phyloP scores from a whole-genome alignment of 2,329 filamentous ascomycete genomes.

The Macrophomina tecta region DNA sequence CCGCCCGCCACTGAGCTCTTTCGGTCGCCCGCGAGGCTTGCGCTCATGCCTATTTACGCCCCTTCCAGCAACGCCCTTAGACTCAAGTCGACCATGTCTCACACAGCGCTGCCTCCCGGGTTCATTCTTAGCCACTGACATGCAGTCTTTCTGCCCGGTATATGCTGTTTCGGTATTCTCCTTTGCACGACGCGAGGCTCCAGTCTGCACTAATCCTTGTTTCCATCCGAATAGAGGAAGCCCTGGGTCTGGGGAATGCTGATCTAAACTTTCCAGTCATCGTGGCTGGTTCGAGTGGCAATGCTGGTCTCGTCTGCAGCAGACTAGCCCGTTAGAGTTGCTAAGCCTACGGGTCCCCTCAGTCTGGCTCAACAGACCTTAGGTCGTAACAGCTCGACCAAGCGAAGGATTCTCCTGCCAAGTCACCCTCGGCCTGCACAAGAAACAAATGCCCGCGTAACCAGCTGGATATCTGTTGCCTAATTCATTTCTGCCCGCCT shows the following conservation, averaged over 20 bases:
- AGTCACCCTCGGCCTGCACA: too few relatives aligned
- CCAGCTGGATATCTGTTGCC: too few relatives aligned
- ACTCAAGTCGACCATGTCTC: neutral
- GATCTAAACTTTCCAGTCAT: too few relatives aligned
- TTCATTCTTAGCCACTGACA: neutral
- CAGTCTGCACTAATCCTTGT: neutral
- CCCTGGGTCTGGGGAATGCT: neutral
- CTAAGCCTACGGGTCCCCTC: conserved; percentile 16
- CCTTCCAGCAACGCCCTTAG: neutral
- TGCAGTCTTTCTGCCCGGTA: neutral
- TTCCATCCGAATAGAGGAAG: neutral
- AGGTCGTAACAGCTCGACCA: neutral
- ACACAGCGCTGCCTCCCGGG: neutral
- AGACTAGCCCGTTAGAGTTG: neutral
- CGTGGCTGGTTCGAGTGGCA: conserved; percentile 4
- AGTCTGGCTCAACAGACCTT: neutral
- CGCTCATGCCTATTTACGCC: neutral
- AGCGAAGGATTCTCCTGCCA: neutral
- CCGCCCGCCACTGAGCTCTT: neutral
- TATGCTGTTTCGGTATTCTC: neutral
- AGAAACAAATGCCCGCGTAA: too few relatives aligned
- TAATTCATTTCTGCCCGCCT: neutral
- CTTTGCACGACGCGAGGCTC: neutral
- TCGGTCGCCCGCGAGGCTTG: neutral
- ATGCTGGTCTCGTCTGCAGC: neutral